Evolutionary conservation across 352 stramenopile species (phyloP).

Genomic region (Elongisporangium undulatum): DNA sequence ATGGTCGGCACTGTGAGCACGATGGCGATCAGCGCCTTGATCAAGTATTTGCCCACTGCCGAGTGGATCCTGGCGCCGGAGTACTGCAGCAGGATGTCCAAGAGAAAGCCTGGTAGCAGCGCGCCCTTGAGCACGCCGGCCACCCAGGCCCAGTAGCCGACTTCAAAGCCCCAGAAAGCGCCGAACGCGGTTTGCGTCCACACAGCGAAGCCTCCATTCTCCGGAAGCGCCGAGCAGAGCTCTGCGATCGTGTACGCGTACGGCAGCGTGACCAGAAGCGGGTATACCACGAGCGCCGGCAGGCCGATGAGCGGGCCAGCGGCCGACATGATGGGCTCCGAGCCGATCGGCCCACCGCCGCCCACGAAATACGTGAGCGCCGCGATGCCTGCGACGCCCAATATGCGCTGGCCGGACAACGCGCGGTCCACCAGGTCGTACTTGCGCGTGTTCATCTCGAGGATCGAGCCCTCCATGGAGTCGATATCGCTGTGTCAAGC

Average conservation of each 20-base stretch:
- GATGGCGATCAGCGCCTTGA: conserved; percentile 15
- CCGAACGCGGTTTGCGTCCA: conserved; percentile 89
- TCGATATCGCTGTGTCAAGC: not conserved
- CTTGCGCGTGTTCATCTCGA: not conserved
- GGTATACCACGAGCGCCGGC: conserved; percentile 20
- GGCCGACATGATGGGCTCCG: conserved; percentile 15
- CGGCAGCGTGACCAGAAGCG: conserved; percentile 80
- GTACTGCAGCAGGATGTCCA: conserved; percentile 8
- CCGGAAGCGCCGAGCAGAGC: conserved; percentile 78
- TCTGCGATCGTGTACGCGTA: conserved; percentile 89
- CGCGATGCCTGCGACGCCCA: not conserved
- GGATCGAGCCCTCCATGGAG: not conserved
- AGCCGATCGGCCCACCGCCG: conserved; percentile 10
- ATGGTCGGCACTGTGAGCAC: conserved; percentile 20
- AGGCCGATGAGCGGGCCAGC: conserved; percentile 13
- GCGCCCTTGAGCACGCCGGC: conserved; percentile 60
- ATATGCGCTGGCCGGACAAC: not conserved
- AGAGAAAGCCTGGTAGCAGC: conserved; percentile 61
- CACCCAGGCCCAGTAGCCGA: conserved; percentile 71
- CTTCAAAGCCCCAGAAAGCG: conserved; percentile 52
- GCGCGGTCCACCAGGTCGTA: not conserved
- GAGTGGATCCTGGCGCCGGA: not conserved
- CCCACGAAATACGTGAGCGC: not conserved
- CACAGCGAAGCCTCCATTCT: conserved; percentile 65
- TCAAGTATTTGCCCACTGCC: conserved; percentile 1